Base-by-base conservation (phyloP, 768 basidiomycete species). In the Leccinum variicolor region DNA sequence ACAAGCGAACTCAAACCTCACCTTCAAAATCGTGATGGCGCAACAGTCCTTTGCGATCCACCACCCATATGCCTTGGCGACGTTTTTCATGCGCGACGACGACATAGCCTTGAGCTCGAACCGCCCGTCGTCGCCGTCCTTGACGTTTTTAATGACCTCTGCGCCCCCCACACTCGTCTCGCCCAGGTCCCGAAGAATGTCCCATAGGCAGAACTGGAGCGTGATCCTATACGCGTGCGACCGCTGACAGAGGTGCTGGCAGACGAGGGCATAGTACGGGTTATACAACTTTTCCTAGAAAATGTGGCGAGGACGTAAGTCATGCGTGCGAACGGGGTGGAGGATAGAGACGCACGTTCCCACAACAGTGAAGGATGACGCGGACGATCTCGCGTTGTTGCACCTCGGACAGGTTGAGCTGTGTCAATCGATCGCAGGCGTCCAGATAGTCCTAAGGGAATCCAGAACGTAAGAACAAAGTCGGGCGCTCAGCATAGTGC, bases 341-440 rank as follows among this genome's bases (percentile, higher is more conserved):
- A 2, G 14, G 33, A 43, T 9, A 15, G 19, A 15, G 17, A 69
- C 83, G 54, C 62, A 93, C 93, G 71, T 92, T 92, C 28, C 92
- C 91, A 60, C 90, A 92, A 68, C 97, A 98, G 68, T 96, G 95
- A 54, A 99, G 74, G 6, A 93, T 72, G 15, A 98, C 95, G 10
- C 94, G 86, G 15, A 97, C 78, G 45, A 96, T 92, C 70, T 98
- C 97, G 29, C 97, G 85, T 71, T 95, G 94, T 69, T 98, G 97
- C 2, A 91, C 78, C 64, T 96, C 95, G 0, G 87, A 87, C 46
- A 98, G 77, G 54, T 84, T 88, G 39, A 98, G 77, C 60, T 93
- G 90, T 19, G 85, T 81, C 19, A 98, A 74, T n/a, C 94, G 81
- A 57, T 96, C 93, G 66, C 90, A 94, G 1, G 96, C 96, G 66